phyloP scores from a whole-genome alignment of 352 stramenopile genomes.

The Pythium oligandrum region DNA sequence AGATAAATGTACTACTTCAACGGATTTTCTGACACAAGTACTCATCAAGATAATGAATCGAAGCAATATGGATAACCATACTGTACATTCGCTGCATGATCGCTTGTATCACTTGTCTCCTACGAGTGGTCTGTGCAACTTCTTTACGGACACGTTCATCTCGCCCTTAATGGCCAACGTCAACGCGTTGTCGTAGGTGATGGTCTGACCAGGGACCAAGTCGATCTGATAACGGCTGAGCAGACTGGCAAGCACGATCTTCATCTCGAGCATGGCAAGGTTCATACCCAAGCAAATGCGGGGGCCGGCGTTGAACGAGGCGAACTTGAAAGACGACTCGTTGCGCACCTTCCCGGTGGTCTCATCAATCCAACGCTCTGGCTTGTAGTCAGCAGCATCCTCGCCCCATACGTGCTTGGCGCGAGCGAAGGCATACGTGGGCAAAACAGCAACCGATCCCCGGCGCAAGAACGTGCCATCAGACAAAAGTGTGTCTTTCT shows the following conservation, averaged over 20 bases:
- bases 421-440: conserved; percentile 27
- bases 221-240: conserved; percentile 30
- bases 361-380: conserved; percentile 27
- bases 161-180: neutral
- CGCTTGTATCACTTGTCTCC: too few species aligned
- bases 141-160: too few species aligned
- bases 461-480: conserved; percentile 15
- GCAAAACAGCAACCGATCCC: conserved; percentile 15
- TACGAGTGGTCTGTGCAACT: too few species aligned
- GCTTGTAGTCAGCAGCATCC: conserved; percentile 26
- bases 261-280: conserved; percentile 42
- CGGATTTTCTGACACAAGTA: too few species aligned
- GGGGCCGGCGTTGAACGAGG: conserved; percentile 5
- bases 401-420: conserved; percentile 23
- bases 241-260: conserved; percentile 28
- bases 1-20: too few species aligned
- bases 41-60: too few species aligned
- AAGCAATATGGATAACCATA: too few species aligned
- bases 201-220: conserved; percentile 5
- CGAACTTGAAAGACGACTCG: conserved; percentile 5
- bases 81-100: too few species aligned
- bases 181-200: conserved; percentile 19
- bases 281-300: conserved; percentile 27
- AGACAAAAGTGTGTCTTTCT: neutral
- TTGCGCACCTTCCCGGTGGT: conserved; percentile 5